Percentiles rank a stretch among this genome's conserved stretches.
Conservation (phyloP, 2,329 filamentous ascomycete species). For the Aspergillus nomiae region DNA sequence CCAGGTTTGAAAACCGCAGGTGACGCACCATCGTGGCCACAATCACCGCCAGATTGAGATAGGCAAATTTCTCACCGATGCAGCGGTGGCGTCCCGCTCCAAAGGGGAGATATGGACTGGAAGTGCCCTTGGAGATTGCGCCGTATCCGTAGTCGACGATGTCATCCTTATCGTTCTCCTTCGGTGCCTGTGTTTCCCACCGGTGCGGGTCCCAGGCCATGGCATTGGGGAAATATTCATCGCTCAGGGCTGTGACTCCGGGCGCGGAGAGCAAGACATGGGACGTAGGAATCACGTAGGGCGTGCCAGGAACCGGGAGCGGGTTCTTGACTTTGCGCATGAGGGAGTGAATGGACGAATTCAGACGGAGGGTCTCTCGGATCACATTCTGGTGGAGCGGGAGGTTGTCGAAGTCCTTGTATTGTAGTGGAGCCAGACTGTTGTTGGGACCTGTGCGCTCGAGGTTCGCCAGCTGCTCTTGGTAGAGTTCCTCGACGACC, state of each 20-base stretch:
- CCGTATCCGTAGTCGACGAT: slow-evolving; percentile 65
- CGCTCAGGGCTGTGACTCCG: slow-evolving; percentile 62
- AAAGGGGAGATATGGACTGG: slow-evolving; percentile 69
- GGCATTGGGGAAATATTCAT: slow-evolving; percentile 63
- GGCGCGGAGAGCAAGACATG: slow-evolving; percentile 82
- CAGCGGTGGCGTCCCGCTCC: slow-evolving; percentile 73
- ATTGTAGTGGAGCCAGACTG: slow-evolving; percentile 57
- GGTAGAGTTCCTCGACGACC: slow-evolving; percentile 69
- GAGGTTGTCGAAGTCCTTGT: slow-evolving; percentile 62
- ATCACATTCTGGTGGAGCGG: slow-evolving; percentile 65
- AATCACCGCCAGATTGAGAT: slow-evolving; percentile 68
- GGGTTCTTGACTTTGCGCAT: slow-evolving; percentile 72
- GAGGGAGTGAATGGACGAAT: slow-evolving; percentile 72
- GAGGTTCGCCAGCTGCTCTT: slow-evolving; percentile 64
- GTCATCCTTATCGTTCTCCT: slow-evolving; percentile 53
- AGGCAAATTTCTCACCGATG: slow-evolving; percentile 76
- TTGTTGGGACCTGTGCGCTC: slow-evolving; percentile 23
- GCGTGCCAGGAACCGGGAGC: slow-evolving; percentile 54
- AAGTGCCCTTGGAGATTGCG: slow-evolving; percentile 61
- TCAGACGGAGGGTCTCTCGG: slow-evolving; percentile 71
- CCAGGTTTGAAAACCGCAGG: slow-evolving; percentile 61
- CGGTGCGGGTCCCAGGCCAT: slow-evolving; percentile 63
- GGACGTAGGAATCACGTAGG: slow-evolving; percentile 74
- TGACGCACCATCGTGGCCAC: slow-evolving; percentile 63
- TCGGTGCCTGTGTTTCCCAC: slow-evolving; percentile 51